Percentiles rank a stretch among this genome's conserved stretches.
phyloP scores from a whole-genome alignment of 116 monocot genomes.

The Papilionanthe hybrid region DNA sequence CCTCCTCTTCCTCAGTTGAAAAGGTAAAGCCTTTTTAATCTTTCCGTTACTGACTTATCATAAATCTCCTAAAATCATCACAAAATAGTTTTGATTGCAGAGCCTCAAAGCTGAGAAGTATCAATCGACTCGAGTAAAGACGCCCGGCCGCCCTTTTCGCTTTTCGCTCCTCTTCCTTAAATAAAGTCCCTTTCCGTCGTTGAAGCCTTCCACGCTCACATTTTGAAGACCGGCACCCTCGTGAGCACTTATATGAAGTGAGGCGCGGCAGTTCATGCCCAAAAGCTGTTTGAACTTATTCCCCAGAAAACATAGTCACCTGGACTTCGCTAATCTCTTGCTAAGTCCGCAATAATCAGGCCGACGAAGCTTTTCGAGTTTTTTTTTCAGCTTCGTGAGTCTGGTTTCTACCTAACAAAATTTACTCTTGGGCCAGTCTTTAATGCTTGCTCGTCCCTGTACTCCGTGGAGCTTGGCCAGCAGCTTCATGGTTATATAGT shows the following conservation, averaged over 20 bases:
- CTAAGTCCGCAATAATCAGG: constrained; percentile 50
- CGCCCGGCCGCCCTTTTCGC: constrained; percentile 8
- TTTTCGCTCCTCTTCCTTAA: constrained; percentile 33
- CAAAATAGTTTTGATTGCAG: neutral
- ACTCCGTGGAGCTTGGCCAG: constrained; percentile 40
- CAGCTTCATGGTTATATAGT: constrained; percentile 70
- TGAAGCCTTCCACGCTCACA: constrained; percentile 51
- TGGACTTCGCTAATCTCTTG: constrained; percentile 75
- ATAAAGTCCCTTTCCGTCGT: constrained; percentile 15
- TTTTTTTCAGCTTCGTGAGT: constrained; percentile 47
- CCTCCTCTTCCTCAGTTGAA: constrained; percentile 12
- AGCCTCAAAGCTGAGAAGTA: neutral
- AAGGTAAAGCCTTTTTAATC: constrained; percentile 13
- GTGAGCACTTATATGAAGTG: constrained; percentile 66
- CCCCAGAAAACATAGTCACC: constrained; percentile 37
- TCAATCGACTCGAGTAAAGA: neutral
- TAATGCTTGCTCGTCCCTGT: constrained; percentile 40
- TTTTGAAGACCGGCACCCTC: constrained; percentile 60
- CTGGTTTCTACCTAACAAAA: constrained; percentile 47
- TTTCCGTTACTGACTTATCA: neutral
- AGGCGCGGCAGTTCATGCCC: constrained; percentile 28
- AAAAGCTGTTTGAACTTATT: constrained; percentile 49
- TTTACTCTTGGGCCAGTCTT: constrained; percentile 65
- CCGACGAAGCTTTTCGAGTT: constrained; percentile 31
- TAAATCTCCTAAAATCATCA: neutral